Percentiles rank a stretch among this genome's conserved stretches.
phyloP scores from a whole-genome alignment of 768 basidiomycete species.

The Amyloporia xantha region DNA sequence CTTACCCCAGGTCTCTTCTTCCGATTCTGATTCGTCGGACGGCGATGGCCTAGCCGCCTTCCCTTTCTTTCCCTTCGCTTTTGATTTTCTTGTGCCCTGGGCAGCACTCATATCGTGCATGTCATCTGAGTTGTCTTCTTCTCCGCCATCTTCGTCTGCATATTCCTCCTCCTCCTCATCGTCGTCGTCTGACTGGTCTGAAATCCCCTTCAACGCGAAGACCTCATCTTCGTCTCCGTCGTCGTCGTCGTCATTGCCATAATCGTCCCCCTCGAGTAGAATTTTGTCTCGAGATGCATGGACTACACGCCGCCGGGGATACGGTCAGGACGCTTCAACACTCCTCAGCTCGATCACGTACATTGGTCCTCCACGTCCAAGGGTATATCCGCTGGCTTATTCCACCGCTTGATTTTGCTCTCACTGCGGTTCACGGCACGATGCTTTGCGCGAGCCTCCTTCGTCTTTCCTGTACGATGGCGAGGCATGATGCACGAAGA shows the following conservation, averaged over 20 bases:
- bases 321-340: neutral
- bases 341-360: constrained; percentile 29
- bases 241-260: constrained; percentile 36
- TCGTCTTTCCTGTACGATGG: neutral
- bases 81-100: constrained; percentile 10
- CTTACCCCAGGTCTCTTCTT: constrained; percentile 78
- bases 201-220: constrained; percentile 62
- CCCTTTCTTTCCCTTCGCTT: constrained; percentile 20
- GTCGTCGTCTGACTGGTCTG: constrained; percentile 28
- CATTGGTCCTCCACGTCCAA: constrained; percentile 78
- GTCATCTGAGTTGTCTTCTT: constrained; percentile 24
- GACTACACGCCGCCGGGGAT: constrained; percentile 36
- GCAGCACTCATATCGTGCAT: constrained; percentile 7
- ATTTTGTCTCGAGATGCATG: constrained; percentile 72
- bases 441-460: constrained; percentile 26
- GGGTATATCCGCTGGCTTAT: constrained; percentile 59
- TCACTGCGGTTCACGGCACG: constrained; percentile 46
- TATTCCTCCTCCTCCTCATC: constrained; percentile 41
- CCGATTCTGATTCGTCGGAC: constrained; percentile 24
- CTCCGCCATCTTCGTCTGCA: constrained; percentile 26
- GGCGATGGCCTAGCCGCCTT: constrained; percentile 4
- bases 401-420: constrained; percentile 57
- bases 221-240: constrained; percentile 72
- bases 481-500: neutral
- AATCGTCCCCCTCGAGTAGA: constrained; percentile 56